Percentiles rank a stretch among this genome's conserved stretches.
phyloP scores from a whole-genome alignment of 1,284 basidiomycete genomes.

The Exobasidium rhododendri region DNA sequence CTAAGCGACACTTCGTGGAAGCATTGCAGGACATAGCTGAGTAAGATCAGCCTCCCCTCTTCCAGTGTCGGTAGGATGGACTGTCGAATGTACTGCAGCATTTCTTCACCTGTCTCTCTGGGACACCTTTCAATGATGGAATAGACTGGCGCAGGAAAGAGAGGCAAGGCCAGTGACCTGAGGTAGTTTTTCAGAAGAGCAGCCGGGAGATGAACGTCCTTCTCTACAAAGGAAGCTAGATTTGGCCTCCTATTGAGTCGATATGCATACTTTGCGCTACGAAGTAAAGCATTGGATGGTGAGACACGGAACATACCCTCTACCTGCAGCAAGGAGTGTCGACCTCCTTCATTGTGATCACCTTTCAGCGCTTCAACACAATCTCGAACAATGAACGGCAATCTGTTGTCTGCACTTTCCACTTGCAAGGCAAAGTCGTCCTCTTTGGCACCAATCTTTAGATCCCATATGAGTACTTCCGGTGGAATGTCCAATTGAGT shows the following conservation, averaged over 20 bases:
- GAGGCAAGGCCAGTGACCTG: conserved; percentile 70
- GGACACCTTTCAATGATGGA: conserved; percentile 68
- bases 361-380: conserved; percentile 65
- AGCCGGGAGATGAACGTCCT: conserved; percentile 74
- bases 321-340: conserved; percentile 63
- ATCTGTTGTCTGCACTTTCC: conserved; percentile 71
- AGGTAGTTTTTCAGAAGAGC: conserved; percentile 80
- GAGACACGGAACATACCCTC: conserved; percentile 77
- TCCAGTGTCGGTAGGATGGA: conserved; percentile 63
- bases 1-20: conserved; percentile 72
- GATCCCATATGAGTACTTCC: conserved; percentile 65
- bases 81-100: conserved; percentile 30
- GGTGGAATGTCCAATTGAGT: conserved; percentile 80
- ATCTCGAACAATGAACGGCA: conserved; percentile 71
- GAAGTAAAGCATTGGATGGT: conserved; percentile 67
- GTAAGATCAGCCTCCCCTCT: conserved; percentile 67
- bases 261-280: conserved; percentile 73
- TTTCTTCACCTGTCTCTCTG: conserved; percentile 57
- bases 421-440: too few species aligned
- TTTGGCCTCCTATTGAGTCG: conserved; percentile 77
- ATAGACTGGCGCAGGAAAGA: conserved; percentile 70
- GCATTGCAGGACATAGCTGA: conserved; percentile 69
- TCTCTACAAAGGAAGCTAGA: conserved; percentile 66
- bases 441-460: conserved; percentile 41
- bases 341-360: conserved; percentile 14